Percentiles rank a stretch among this genome's conserved stretches.
phyloP scores from a whole-genome alignment of 148 eudicot species.

The Camellia sinensis region DNA sequence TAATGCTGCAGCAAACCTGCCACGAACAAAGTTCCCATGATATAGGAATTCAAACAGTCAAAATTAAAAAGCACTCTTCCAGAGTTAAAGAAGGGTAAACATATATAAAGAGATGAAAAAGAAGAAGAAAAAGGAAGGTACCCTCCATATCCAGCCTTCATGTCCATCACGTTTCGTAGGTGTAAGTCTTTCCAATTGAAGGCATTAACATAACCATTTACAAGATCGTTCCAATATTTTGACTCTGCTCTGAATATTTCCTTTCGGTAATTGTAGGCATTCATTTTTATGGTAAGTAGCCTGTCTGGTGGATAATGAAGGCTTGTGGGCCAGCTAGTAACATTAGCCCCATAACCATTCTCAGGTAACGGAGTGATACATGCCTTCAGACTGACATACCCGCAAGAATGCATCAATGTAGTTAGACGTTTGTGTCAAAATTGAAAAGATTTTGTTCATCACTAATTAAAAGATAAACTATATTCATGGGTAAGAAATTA shows the following conservation, averaged over 20 bases:
- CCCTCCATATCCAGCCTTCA: conserved; percentile 84
- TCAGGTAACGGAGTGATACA: conserved; percentile 66
- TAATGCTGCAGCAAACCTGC: conserved; percentile 71
- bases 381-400: conserved; percentile 54
- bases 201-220: conserved; percentile 42
- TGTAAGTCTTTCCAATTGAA: conserved; percentile 44
- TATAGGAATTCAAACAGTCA: not conserved
- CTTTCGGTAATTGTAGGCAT: conserved; percentile 64
- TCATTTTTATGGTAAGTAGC: conserved; percentile 61
- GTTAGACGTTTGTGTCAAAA: not conserved
- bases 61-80: not conserved
- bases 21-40: conserved; percentile 13
- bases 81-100: not conserved
- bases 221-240: conserved; percentile 58
- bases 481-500: no score
- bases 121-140: conserved; percentile 4
- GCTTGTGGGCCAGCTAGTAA: conserved; percentile 68
- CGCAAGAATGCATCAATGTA: conserved; percentile 16
- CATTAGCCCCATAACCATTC: conserved; percentile 55
- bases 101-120: not conserved
- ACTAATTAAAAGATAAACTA: not conserved
- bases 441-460: not conserved
- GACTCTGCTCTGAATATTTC: conserved; percentile 68
- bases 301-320: conserved; percentile 62
- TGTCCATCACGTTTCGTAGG: conserved; percentile 69